Percentiles rank a stretch among this genome's conserved stretches.
phyloP scores from a whole-genome alignment of 345 rosid species.

The Ailanthus altissimus region DNA sequence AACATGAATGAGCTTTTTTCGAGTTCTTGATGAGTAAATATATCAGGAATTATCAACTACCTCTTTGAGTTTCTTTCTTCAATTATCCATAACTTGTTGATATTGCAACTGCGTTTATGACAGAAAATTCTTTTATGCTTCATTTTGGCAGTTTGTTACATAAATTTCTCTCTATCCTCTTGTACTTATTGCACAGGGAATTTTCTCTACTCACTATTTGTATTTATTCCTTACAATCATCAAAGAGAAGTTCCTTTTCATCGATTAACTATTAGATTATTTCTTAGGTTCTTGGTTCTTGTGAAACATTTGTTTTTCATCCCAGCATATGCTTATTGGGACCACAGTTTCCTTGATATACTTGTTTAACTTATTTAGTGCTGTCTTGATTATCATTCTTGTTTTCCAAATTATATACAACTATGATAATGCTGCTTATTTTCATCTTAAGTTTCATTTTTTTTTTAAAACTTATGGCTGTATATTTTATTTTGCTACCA shows the following conservation, averaged over 20 bases:
- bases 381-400: slow-evolving; percentile 4
- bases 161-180: neutral
- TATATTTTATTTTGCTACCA: slow-evolving; percentile 14
- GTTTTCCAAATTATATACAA: neutral
- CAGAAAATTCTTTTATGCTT: neutral
- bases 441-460: slow-evolving; percentile 3
- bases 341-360: neutral
- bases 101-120: neutral
- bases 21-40: neutral
- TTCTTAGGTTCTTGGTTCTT: slow-evolving; percentile 4
- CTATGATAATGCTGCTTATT: neutral
- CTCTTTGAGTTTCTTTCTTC: slow-evolving; percentile 1
- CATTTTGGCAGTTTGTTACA: neutral
- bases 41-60: neutral
- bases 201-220: neutral
- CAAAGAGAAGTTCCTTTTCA: neutral
- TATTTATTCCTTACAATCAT: neutral
- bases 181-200: neutral
- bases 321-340: neutral
- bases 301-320: neutral
- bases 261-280: neutral
- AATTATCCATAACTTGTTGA: neutral
- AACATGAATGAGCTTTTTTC: neutral
- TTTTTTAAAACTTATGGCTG: neutral
- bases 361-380: neutral